Conservation (phyloP, 2,329 filamentous ascomycete genomes). For the Fusarium drepaniforme region DNA sequence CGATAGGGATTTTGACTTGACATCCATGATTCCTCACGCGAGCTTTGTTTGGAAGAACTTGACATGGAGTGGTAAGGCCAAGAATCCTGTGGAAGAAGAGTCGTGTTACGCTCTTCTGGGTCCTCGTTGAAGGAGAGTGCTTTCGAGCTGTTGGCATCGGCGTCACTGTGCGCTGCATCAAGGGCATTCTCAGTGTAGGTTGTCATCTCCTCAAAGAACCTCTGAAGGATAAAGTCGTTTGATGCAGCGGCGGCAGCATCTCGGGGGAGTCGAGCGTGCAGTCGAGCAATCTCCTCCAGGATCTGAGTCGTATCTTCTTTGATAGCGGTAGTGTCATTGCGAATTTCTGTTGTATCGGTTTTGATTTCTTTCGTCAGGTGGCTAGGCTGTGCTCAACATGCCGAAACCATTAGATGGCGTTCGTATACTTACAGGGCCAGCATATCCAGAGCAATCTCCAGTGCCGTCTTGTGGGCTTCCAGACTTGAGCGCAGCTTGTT, state of each 20-base stretch:
- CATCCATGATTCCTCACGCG: background rate
- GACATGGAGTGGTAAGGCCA: background rate
- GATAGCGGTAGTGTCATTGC: constrained; percentile 11
- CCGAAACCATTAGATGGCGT: background rate
- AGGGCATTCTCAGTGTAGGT: constrained; percentile 10
- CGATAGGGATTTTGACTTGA: background rate
- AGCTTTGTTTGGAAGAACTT: background rate
- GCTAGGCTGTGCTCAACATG: background rate
- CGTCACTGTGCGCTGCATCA: background rate
- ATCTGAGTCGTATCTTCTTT: constrained; percentile 16
- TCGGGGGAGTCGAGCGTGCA: constrained; percentile 4
- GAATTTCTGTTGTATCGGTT: background rate
- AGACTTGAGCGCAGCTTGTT: constrained; percentile 11
- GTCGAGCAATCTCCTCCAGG: constrained; percentile 1
- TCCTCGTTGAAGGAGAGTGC: background rate
- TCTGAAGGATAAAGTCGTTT: constrained; percentile 12
- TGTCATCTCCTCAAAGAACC: constrained; percentile 22
- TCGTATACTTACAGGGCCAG: background rate
- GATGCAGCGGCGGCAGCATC: background rate
- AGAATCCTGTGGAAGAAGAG: background rate
- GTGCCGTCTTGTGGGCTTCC: constrained; percentile 22
- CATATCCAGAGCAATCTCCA: constrained; percentile 21
- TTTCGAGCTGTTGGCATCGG: background rate
- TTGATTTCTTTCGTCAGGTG: constrained; percentile 3
- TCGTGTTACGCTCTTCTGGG: background rate